Percentiles rank a stretch among this genome's conserved stretches.
Conservation (phyloP, 2,329 filamentous ascomycete species). For the Raffaelea arxii region DNA sequence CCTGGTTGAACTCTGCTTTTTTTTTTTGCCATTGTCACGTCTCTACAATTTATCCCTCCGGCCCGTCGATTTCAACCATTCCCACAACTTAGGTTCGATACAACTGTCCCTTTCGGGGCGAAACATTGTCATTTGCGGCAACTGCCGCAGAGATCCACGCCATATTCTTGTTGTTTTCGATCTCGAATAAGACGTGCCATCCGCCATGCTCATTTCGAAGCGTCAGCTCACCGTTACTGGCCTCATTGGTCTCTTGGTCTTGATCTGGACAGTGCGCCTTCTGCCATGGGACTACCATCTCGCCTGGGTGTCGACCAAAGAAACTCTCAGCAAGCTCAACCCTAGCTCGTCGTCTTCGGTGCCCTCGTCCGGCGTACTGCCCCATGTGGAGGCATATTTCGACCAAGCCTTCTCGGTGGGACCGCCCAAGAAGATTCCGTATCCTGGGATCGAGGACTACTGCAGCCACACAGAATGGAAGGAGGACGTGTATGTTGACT, state of each 20-base stretch:
- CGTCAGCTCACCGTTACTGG: not conserved
- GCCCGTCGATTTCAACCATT: too few relatives aligned
- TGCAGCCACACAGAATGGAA: slow-evolving; percentile 15
- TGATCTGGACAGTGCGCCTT: not conserved
- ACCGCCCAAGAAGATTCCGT: slow-evolving; percentile 12
- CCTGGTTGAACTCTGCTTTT: too few relatives aligned
- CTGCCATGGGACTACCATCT: not conserved
- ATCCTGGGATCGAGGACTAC: slow-evolving; percentile 12
- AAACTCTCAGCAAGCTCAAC: not conserved
- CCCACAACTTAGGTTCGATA: too few relatives aligned
- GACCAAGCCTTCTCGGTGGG: slow-evolving; percentile 18
- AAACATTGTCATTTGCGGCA: too few relatives aligned
- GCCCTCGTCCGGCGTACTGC: not conserved
- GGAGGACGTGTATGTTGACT: slow-evolving; percentile 19
- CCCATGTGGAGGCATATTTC: slow-evolving; percentile 16
- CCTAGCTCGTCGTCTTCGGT: not conserved
- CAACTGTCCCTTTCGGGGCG: too few relatives aligned
- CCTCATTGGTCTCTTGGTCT: not conserved
- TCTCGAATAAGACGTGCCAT: too few relatives aligned
- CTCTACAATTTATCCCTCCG: too few relatives aligned
- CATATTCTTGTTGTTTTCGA: too few relatives aligned
- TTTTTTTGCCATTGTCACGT: too few relatives aligned
- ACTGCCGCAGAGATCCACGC: too few relatives aligned
- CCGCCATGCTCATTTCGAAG: slow-evolving; percentile 1
- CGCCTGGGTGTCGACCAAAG: not conserved